Percentiles rank a stretch among this genome's conserved stretches.
phyloP scores from a whole-genome alignment of 2,329 filamentous ascomycete genomes.

The Aspergillus tamarii region DNA sequence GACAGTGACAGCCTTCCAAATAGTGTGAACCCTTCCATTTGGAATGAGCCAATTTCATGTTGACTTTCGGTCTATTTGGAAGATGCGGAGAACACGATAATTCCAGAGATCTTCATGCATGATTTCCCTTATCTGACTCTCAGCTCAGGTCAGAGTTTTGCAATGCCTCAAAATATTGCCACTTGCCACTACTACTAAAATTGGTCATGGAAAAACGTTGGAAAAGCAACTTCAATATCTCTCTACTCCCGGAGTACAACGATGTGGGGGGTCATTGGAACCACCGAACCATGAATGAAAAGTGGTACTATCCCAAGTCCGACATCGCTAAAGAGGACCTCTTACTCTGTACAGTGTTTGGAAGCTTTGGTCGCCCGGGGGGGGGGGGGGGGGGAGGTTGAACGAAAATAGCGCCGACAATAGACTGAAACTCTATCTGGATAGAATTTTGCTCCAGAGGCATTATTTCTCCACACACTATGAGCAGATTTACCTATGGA shows the following conservation, averaged over 20 bases:
- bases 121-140: not conserved
- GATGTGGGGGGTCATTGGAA: not conserved
- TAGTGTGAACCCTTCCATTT: constrained; percentile 12
- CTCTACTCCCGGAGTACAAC: not conserved
- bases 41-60: constrained; percentile 8
- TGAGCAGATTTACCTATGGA: not conserved
- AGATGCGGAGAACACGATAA: constrained; percentile 5
- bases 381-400: no score
- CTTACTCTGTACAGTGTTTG: not conserved
- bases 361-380: not conserved
- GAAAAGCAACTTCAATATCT: not conserved
- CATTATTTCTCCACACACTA: constrained; percentile 8
- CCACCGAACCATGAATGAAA: not conserved
- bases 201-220: not conserved
- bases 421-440: constrained; percentile 12
- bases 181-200: not conserved
- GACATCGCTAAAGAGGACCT: not conserved
- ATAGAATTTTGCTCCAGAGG: constrained; percentile 4
- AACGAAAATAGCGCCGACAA: constrained; percentile 3
- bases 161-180: not conserved
- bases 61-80: not conserved
- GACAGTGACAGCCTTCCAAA: constrained; percentile 4
- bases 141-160: not conserved
- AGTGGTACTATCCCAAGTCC: not conserved
- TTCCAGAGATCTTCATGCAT: not conserved